Conservation (phyloP, 352 stramenopile species). For the Globisporangium camurandrum region DNA sequence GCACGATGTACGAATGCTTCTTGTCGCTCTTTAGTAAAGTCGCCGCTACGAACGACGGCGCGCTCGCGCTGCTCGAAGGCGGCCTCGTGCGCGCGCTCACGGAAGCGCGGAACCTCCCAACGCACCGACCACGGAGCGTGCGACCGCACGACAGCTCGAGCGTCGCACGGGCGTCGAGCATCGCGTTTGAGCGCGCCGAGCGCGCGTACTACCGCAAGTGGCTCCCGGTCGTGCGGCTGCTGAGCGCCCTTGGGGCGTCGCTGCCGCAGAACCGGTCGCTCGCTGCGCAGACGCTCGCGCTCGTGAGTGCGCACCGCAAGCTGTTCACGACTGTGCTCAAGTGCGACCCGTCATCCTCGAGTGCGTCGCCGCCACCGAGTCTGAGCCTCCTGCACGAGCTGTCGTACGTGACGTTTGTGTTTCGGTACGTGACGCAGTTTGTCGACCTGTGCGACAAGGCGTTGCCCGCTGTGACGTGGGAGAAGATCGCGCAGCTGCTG, state of each 20-base stretch:
- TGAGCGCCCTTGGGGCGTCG: slow-evolving; percentile 49
- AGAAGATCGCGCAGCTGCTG: slow-evolving; percentile 65
- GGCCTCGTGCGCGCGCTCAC: slow-evolving; percentile 59
- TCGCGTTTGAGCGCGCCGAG: slow-evolving; percentile 54
- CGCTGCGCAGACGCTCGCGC: slow-evolving; percentile 42
- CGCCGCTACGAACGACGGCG: slow-evolving; percentile 51
- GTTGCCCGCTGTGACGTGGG: slow-evolving; percentile 55
- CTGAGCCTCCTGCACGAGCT: slow-evolving; percentile 61
- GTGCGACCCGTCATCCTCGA: slow-evolving; percentile 29
- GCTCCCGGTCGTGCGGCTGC: slow-evolving; percentile 56
- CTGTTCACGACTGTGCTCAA: slow-evolving; percentile 63
- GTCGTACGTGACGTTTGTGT: slow-evolving; percentile 70
- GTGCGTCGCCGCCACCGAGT: slow-evolving; percentile 18
- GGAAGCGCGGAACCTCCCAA: slow-evolving; percentile 54
- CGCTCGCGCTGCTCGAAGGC: slow-evolving; percentile 60
- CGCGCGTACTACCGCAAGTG: slow-evolving; percentile 69
- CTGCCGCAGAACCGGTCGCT: slow-evolving; percentile 66
- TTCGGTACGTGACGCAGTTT: slow-evolving; percentile 76
- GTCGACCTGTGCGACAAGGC: slow-evolving; percentile 57
- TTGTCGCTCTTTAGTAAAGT: slow-evolving; percentile 72
- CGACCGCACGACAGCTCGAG: slow-evolving; percentile 24
- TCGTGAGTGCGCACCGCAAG: slow-evolving; percentile 66
- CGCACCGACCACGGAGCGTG: slow-evolving; percentile 57
- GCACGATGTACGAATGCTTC: slow-evolving; percentile 78
- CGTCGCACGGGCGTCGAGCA: slow-evolving; percentile 22